Evolutionary conservation across 106 monocot species (phyloP).

Genomic region (Dendrobium nobile): DNA sequence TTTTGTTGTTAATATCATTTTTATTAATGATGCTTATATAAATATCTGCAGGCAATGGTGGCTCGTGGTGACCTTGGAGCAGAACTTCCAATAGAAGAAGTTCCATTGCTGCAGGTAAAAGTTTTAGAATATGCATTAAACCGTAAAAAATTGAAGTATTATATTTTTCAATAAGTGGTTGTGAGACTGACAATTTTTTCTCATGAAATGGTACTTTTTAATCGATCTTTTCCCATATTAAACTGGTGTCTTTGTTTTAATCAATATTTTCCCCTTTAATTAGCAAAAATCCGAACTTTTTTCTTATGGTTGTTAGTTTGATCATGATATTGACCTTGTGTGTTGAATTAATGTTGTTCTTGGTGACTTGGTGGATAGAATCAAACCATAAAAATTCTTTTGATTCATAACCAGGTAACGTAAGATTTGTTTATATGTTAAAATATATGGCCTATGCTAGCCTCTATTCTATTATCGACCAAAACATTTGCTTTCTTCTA

Average conservation of each 20-base stretch:
- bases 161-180: not conserved
- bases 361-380: no score
- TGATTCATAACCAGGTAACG: no score
- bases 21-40: not conserved
- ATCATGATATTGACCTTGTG: no score
- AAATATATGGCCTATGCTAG: no score
- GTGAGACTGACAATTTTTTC: not conserved
- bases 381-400: no score
- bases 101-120: slow-evolving; percentile 84
- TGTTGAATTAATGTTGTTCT: no score
- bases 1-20: not conserved
- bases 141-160: not conserved
- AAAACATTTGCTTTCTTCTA: not conserved
- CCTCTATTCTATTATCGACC: no score
- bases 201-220: not conserved
- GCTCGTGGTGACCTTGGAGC: slow-evolving; percentile 99
- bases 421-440: no score
- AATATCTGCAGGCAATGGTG: slow-evolving; percentile 70
- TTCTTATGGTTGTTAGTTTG: no score
- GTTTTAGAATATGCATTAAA: not conserved
- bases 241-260: not conserved
- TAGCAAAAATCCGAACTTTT: no score
- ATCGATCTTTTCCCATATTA: not conserved
- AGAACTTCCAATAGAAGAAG: slow-evolving; percentile 98
- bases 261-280: no score